Evolutionary conservation across 257 asterid species (phyloP).

Genomic region (Primulina tabacum): DNA sequence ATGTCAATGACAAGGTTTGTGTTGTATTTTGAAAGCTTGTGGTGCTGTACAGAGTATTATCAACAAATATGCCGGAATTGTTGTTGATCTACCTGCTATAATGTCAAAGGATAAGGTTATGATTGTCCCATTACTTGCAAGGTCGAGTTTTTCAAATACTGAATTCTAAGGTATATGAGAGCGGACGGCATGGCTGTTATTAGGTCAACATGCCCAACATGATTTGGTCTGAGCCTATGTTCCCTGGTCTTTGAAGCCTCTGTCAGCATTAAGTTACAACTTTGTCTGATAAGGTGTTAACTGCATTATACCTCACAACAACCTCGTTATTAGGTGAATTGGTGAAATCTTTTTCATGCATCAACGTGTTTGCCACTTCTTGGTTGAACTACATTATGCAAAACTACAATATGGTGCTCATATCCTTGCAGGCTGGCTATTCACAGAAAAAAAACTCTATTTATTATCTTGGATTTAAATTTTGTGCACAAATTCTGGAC

Average conservation of each 20-base stretch:
- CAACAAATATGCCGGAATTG: neutral
- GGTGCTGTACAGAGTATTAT: neutral
- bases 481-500: neutral
- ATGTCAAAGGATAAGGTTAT: neutral
- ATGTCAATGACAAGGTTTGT: constrained; percentile 85
- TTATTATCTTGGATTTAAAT: too few relatives aligned
- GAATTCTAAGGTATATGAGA: neutral
- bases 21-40: constrained; percentile 11
- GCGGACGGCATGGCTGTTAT: neutral
- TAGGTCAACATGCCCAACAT: too few relatives aligned
- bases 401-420: neutral
- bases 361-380: neutral
- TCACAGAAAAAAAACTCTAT: too few relatives aligned
- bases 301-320: neutral
- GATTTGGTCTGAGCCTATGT: neutral
- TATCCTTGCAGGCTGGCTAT: neutral
- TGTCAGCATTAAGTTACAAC: neutral
- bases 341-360: neutral
- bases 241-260: neutral
- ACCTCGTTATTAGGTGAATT: neutral
- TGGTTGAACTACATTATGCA: neutral
- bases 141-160: neutral
- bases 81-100: neutral
- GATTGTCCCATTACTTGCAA: neutral
- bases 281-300: neutral